These are phyloP conservation scores for Adansonia grandidieri DNA, from an alignment of 441 rosid species.

Conservation along the genomic window DNA sequence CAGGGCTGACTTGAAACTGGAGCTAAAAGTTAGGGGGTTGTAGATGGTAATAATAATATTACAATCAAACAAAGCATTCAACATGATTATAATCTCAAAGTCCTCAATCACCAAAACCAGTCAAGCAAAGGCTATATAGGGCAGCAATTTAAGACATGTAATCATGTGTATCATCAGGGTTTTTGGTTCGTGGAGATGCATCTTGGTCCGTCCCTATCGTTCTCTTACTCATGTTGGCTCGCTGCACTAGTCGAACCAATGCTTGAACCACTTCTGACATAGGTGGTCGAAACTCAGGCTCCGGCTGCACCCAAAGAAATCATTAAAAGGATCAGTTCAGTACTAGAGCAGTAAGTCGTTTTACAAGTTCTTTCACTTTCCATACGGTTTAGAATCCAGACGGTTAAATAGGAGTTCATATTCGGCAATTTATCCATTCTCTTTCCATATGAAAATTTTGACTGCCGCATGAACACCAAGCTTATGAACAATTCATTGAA, in stretches of 20 bases:
- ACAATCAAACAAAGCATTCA: background rate
- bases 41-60: background rate
- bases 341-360: background rate
- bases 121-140: background rate
- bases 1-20: conserved; percentile 9
- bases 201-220: conserved; percentile 70
- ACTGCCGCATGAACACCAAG: background rate
- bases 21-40: background rate
- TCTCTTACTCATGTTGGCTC: conserved; percentile 98
- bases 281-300: conserved; percentile 99
- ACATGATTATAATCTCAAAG: background rate
- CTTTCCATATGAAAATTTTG: background rate
- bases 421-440: background rate
- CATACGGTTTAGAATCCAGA: background rate
- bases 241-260: conserved; percentile 89
- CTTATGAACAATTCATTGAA: background rate
- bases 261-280: conserved; percentile 99
- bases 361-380: background rate
- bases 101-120: conserved; percentile 10
- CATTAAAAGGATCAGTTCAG: conserved; percentile 23
- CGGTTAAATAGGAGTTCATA: background rate
- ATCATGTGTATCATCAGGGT: conserved; percentile 43
- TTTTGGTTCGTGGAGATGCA: conserved; percentile 44
- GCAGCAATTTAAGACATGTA: conserved; percentile 41
- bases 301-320: conserved; percentile 58